Evolutionary conservation across 768 basidiomycete species (phyloP).

Genomic region (Rhizopogon vinicolor): DNA sequence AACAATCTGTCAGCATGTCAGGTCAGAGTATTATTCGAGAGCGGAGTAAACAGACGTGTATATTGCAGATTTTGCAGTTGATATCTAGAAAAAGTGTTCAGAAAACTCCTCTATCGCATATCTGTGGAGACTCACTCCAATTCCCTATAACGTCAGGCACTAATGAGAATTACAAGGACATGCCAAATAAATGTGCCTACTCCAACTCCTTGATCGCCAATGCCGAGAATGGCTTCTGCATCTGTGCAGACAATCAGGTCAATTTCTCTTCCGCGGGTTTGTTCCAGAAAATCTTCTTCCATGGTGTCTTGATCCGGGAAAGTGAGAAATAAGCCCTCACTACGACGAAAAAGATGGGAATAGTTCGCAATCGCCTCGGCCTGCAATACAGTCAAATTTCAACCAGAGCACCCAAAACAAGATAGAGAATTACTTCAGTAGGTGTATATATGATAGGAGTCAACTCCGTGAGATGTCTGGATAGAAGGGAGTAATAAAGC

Average conservation of each 20-base stretch:
- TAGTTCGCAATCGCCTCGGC: conserved; percentile 82
- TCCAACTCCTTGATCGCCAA: conserved; percentile 72
- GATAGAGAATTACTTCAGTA: conserved; percentile 48
- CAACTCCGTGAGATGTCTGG: conserved; percentile 55
- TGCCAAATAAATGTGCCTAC: conserved; percentile 27
- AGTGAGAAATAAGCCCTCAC: conserved; percentile 72
- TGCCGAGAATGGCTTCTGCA: conserved; percentile 81
- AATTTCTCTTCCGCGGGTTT: conserved; percentile 54
- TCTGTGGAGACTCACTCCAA: conserved; percentile 38
- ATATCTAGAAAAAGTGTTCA: conserved; percentile 44
- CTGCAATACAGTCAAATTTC: conserved; percentile 26
- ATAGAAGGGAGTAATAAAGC: conserved; percentile 68
- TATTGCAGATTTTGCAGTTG: conserved; percentile 73
- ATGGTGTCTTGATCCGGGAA: conserved; percentile 59
- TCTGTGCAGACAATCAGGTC: conserved; percentile 84
- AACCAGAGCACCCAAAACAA: background rate
- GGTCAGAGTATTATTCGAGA: background rate
- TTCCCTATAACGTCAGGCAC: conserved; percentile 28
- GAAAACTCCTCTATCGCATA: background rate
- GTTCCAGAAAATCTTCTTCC: conserved; percentile 74
- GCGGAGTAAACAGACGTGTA: conserved; percentile 48
- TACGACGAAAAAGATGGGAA: conserved; percentile 77
- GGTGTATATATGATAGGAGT: conserved; percentile 75
- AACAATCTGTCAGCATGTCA: conserved; percentile 40
- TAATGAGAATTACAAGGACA: conserved; percentile 15